Evolutionary conservation across 495 filamentous ascomycete species (phyloP), one percentile per base, ranked within the genome.

Genomic region (Neurospora africana): DNA sequence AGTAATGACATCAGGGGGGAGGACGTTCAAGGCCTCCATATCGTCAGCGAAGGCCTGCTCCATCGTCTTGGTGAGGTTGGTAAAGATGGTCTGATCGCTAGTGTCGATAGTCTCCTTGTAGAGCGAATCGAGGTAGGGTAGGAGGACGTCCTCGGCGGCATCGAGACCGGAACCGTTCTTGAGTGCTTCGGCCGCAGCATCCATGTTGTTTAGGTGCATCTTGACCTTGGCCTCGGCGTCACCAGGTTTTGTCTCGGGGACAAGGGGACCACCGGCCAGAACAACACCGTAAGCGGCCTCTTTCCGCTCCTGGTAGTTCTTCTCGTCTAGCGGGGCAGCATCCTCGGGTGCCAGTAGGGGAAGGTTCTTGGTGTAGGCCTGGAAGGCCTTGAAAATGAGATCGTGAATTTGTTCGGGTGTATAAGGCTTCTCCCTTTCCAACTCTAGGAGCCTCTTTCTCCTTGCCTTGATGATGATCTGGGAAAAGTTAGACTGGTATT

Each of bases 201-300:
- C 83, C 70, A 90, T 89, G 3, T 92, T 97, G 77, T 88, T 72
- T 71, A 97, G 87, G 75, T 97, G 93, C 94, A 97, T 97, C 78
- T 96, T 97, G 69, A 92, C 81, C 84, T 98, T 98, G 4, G 96
- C 91, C 71, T 91, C 89, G 65, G 87, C 86, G 73, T 96, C 92
- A 9, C 88, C 82, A 33, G 88, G 83, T 69, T 84, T 85, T 21
- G 86, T 86, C 69, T 89, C 85, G 1, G 90, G 89, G 1, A 86
- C 80, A 69, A 93, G 82, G 38, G 88, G 86, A 19, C 89, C 90
- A 17, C 87, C 87, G 9, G 86, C 83, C 23, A 94, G 76, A 4
- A 94, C 88, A 27, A 79, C 79, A 21, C 85, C 86, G 78, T 96
- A 96, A 7, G 82, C 83, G 53, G 87, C 85, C 67, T 89, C 85